Evolutionary conservation across 345 rosid species (phyloP).

Genomic region (Odontarrhena argentea): DNA sequence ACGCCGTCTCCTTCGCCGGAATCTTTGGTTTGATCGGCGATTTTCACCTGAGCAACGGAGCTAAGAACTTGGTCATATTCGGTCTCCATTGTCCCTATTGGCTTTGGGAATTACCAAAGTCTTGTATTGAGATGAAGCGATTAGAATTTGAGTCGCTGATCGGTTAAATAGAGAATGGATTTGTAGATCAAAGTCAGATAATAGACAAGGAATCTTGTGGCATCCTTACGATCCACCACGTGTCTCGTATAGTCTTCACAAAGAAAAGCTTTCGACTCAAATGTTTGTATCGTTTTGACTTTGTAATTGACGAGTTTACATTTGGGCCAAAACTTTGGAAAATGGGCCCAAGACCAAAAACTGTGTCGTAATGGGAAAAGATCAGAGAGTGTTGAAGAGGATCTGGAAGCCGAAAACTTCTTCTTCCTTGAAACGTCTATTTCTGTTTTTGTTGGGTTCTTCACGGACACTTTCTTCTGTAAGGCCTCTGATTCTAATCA

Average conservation of each 20-base stretch:
- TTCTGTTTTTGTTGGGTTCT: too few species aligned
- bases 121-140: conserved; percentile 11
- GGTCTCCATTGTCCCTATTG: conserved; percentile 24
- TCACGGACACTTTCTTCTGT: too few species aligned
- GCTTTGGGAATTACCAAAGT: not conserved
- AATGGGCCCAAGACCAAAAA: too few species aligned
- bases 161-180: conserved; percentile 33
- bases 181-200: conserved; percentile 10
- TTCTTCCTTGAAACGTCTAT: not conserved
- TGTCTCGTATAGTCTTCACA: conserved; percentile 20
- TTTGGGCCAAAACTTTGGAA: too few species aligned
- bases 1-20: conserved; percentile 31
- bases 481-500: too few species aligned
- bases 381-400: too few species aligned
- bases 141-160: not conserved
- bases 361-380: too few species aligned
- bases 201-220: too few species aligned
- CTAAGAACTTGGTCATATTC: conserved; percentile 34
- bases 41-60: conserved; percentile 34
- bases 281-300: not conserved
- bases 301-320: too few species aligned
- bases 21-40: conserved; percentile 19
- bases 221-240: conserved; percentile 30
- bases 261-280: conserved; percentile 6
- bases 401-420: conserved; percentile 24